Percentiles rank a stretch among this genome's conserved stretches.
Conservation (phyloP, 176 grass and related monocot genomes). For the Areca catechu region DNA sequence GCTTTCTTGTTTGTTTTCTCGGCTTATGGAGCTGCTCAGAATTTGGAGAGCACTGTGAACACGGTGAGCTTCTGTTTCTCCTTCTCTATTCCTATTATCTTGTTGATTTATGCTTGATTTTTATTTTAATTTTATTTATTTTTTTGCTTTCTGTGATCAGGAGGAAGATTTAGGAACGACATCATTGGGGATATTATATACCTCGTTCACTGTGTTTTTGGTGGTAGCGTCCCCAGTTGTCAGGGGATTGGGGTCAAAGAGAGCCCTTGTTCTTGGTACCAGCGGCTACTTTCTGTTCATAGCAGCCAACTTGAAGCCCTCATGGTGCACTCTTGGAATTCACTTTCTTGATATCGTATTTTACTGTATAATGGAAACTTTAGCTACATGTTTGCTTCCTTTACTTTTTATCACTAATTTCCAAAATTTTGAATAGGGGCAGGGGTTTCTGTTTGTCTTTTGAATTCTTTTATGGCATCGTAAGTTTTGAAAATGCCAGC, state of each 20-base stretch:
- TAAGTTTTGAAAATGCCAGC: too few species aligned
- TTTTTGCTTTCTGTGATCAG: slow-evolving; percentile 26
- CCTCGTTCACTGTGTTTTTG: slow-evolving; percentile 77
- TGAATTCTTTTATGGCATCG: too few species aligned
- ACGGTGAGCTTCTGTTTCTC: slow-evolving; percentile 17
- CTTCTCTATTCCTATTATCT: background rate
- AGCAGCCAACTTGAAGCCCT: slow-evolving; percentile 68
- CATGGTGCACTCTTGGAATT: slow-evolving; percentile 36
- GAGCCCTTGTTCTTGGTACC: slow-evolving; percentile 58
- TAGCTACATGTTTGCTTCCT: too few species aligned
- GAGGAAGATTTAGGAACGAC: slow-evolving; percentile 61
- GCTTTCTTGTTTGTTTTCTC: slow-evolving; percentile 95
- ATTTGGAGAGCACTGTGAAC: slow-evolving; percentile 80
- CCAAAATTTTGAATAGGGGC: too few species aligned
- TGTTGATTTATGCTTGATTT: slow-evolving; percentile 1
- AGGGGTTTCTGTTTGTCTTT: too few species aligned
- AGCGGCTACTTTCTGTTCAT: slow-evolving; percentile 81
- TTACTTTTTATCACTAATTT: too few species aligned
- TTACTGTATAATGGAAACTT: background rate
- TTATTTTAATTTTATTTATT: background rate
- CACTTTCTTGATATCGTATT: too few species aligned
- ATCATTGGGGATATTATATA: slow-evolving; percentile 63
- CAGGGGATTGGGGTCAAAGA: slow-evolving; percentile 43
- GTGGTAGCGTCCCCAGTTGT: slow-evolving; percentile 49
- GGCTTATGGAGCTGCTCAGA: slow-evolving; percentile 68